Conservation (phyloP, 345 rosid genomes). For the Excoecaria cochinchinensis region DNA sequence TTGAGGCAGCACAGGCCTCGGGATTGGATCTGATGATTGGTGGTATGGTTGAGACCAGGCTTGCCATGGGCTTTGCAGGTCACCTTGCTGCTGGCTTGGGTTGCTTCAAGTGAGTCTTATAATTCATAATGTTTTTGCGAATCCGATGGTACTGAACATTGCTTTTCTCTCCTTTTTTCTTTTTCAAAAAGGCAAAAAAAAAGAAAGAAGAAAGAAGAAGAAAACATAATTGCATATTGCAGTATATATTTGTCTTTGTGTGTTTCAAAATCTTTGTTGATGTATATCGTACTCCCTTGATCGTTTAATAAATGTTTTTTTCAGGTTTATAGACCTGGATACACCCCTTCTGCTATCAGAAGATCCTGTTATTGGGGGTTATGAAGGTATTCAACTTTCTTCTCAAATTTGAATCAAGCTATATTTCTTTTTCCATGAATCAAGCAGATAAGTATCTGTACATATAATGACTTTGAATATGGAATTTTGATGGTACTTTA, state of each 20-base stretch:
- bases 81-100: conserved; percentile 94
- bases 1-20: conserved; percentile 60
- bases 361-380: conserved; percentile 89
- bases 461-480: background rate
- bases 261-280: conserved; percentile 1
- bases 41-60: conserved; percentile 95
- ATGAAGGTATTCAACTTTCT: conserved; percentile 55
- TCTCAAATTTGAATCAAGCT: background rate
- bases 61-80: conserved; percentile 94
- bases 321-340: conserved; percentile 81
- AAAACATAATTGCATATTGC: background rate
- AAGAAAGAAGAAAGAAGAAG: too few species aligned
- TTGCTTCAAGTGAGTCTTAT: conserved; percentile 61
- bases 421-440: background rate
- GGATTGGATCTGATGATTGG: conserved; percentile 82
- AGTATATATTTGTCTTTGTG: background rate
- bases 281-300: background rate
- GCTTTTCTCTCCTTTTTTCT: background rate
- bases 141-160: background rate
- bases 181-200: too few species aligned
- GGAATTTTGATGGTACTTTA: background rate
- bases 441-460: background rate
- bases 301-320: background rate
- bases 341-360: conserved; percentile 83
- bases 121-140: conserved; percentile 6